Evolutionary conservation across 2,329 filamentous ascomycete genomes (phyloP).

Genomic region (Diaporthe vaccinii): DNA sequence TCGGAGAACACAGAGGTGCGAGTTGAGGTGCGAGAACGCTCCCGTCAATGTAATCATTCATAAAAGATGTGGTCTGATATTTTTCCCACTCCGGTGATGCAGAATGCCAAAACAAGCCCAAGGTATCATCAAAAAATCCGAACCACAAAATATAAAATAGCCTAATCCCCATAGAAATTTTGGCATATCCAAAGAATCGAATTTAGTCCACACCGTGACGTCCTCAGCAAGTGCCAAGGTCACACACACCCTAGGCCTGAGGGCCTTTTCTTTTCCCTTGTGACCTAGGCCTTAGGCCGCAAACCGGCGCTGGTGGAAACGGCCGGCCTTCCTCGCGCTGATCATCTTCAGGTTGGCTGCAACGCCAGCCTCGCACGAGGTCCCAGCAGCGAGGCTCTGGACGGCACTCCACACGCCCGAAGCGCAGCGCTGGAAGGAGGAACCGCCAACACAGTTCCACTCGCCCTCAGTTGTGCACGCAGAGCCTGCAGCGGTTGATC

Average conservation of each 20-base stretch:
- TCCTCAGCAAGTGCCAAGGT: neutral
- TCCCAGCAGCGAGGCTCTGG: constrained; percentile 66
- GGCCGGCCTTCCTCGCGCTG: neutral
- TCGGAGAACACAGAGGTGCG: too few relatives aligned
- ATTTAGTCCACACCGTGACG: constrained; percentile 21
- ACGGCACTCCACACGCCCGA: constrained; percentile 66
- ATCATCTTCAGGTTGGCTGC: neutral
- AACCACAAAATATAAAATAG: constrained; percentile 17
- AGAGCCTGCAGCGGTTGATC: constrained; percentile 50
- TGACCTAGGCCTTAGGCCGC: constrained; percentile 3
- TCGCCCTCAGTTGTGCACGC: constrained; percentile 66
- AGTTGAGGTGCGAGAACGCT: constrained; percentile 17
- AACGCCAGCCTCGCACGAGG: constrained; percentile 55
- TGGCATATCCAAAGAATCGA: constrained; percentile 19
- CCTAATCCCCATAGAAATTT: neutral
- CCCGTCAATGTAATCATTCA: neutral
- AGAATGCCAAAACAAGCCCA: constrained; percentile 28
- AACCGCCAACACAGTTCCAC: constrained; percentile 72
- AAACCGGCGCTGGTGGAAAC: constrained; percentile 14
- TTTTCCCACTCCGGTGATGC: constrained; percentile 25
- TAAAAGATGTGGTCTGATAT: constrained; percentile 20
- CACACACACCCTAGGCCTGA: constrained; percentile 13
- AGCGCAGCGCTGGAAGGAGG: constrained; percentile 73
- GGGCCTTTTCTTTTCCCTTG: neutral
- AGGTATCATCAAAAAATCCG: constrained; percentile 33